Conservation (phyloP, 179 eudicot species). For the Sideroxylon spinosum region DNA sequence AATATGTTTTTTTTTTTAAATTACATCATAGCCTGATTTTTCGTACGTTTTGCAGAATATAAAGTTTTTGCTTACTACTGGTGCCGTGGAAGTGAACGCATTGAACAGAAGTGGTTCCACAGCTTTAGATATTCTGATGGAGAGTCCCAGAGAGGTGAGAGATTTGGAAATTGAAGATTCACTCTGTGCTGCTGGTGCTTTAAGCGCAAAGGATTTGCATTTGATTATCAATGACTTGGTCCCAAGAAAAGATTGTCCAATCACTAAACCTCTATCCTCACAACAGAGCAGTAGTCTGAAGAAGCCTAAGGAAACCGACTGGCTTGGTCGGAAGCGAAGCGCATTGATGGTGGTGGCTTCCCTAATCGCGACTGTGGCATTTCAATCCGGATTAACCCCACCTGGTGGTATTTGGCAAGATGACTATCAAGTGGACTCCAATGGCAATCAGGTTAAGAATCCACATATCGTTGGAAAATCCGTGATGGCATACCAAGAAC, state of each 20-base stretch:
- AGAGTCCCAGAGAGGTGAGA: constrained; percentile 18
- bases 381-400: constrained; percentile 36
- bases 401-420: constrained; percentile 27
- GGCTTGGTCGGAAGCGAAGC: constrained; percentile 20
- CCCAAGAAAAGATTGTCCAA: constrained; percentile 4
- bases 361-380: constrained; percentile 31
- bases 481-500: constrained; percentile 17
- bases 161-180: constrained; percentile 18
- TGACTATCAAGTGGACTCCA: background rate
- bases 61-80: constrained; percentile 7
- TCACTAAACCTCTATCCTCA: constrained; percentile 11
- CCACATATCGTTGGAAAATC: constrained; percentile 22
- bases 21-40: background rate
- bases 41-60: constrained; percentile 11
- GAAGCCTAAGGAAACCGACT: background rate
- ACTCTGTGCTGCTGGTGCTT: constrained; percentile 21
- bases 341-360: constrained; percentile 37
- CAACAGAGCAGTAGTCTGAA: background rate
- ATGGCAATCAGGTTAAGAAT: background rate
- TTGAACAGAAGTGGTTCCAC: constrained; percentile 12
- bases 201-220: constrained; percentile 16
- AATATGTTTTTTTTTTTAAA: no score
- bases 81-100: constrained; percentile 14
- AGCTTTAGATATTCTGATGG: constrained; percentile 18
- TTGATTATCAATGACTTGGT: constrained; percentile 16